phyloP scores from a whole-genome alignment of 164 flowering plant genomes.

The Stephania japonica region DNA sequence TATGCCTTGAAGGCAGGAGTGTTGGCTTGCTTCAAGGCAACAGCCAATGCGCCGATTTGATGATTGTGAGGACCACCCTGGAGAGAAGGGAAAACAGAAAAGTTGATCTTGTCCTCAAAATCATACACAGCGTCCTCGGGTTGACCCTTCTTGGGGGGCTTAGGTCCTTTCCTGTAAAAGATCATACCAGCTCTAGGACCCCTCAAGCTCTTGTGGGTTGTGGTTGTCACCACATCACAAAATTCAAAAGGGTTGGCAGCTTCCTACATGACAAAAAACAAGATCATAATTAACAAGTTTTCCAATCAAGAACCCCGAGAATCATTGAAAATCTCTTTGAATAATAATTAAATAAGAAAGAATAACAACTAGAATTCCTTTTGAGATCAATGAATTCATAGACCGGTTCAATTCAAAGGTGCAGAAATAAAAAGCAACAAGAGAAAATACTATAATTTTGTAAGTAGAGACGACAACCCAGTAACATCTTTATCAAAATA shows the following conservation, averaged over 20 bases:
- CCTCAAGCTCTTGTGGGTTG: conserved; percentile 98
- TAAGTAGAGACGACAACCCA: neutral
- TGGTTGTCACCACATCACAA: conserved; percentile 96
- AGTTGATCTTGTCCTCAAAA: conserved; percentile 93
- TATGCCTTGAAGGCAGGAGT: conserved; percentile 92
- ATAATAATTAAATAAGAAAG: neutral
- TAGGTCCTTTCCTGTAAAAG: conserved; percentile 97
- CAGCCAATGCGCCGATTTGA: conserved; percentile 98
- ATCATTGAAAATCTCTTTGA: neutral
- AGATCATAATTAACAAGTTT: neutral
- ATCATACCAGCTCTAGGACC: conserved; percentile 99
- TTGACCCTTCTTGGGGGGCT: conserved; percentile 98
- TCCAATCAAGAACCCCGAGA: neutral
- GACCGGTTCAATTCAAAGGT: neutral
- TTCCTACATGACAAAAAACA: conserved; percentile 48
- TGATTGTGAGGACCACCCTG: conserved; percentile 99
- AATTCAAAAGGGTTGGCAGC: conserved; percentile 92
- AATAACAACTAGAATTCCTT: neutral
- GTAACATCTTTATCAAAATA: neutral
- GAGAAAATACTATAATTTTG: neutral
- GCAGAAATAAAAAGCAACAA: neutral
- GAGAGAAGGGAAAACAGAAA: conserved; percentile 95
- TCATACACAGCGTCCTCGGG: conserved; percentile 93
- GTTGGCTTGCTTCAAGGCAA: conserved; percentile 83
- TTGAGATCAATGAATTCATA: neutral